These are phyloP conservation scores for Gyromitra esculenta DNA, from an alignment of 2,329 filamentous ascomycete genomes.

Conservation along the genomic window DNA sequence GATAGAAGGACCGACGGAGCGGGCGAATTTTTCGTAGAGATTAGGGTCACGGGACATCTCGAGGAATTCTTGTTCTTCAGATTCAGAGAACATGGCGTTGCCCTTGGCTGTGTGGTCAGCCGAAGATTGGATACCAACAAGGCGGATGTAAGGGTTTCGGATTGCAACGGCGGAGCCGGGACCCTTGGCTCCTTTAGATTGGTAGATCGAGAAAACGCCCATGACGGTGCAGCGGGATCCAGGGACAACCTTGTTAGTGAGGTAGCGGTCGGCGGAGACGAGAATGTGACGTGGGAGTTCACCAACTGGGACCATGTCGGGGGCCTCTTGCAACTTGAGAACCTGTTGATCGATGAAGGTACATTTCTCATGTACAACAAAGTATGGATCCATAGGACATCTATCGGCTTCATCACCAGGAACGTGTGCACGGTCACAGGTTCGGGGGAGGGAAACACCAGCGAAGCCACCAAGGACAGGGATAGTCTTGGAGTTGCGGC, in stretches of 20 bases:
- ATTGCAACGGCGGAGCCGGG: constrained; percentile 88
- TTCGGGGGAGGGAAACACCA: constrained; percentile 82
- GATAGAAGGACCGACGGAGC: constrained; percentile 95
- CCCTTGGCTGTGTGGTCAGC: constrained; percentile 89
- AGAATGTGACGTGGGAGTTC: constrained; percentile 94
- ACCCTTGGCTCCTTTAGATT: constrained; percentile 86
- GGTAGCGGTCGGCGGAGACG: constrained; percentile 93
- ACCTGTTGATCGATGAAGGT: constrained; percentile 98
- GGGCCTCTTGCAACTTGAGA: constrained; percentile 96
- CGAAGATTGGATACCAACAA: constrained; percentile 90
- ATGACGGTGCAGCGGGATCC: constrained; percentile 94
- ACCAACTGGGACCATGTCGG: constrained; percentile 95
- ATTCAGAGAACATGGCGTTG: constrained; percentile 83
- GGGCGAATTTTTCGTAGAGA: constrained; percentile 88
- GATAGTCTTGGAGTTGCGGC: constrained; percentile 75
- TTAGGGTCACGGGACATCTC: constrained; percentile 91
- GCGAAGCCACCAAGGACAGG: constrained; percentile 85
- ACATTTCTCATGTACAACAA: constrained; percentile 92
- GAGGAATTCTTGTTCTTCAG: constrained; percentile 95
- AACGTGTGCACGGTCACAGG: constrained; percentile 73
- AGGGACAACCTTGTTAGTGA: constrained; percentile 94
- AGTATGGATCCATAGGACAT: constrained; percentile 94
- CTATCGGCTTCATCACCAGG: constrained; percentile 75
- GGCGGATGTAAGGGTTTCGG: constrained; percentile 90
- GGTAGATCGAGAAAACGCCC: constrained; percentile 98